phyloP scores from a whole-genome alignment of 139 green algal genomes.

The Raphidocelis subcapitata region DNA sequence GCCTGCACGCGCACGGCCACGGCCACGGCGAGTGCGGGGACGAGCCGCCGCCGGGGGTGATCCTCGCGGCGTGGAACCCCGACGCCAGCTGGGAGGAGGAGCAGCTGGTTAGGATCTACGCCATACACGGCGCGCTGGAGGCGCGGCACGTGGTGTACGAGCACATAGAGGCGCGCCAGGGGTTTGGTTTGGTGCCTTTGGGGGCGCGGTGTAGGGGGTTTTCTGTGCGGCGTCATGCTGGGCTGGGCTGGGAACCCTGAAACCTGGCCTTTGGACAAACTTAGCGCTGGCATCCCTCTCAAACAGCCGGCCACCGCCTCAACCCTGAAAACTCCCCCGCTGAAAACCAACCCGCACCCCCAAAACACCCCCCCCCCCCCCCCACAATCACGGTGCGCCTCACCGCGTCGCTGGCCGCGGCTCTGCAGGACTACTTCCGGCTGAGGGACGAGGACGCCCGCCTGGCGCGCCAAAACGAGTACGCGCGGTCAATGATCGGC shows the following conservation, averaged over 20 bases:
- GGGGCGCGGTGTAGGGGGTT: not conserved
- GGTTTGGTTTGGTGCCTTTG: not conserved
- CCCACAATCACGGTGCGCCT: slow-evolving; percentile 52
- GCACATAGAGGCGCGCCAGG: slow-evolving; percentile 51
- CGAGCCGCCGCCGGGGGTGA: slow-evolving; percentile 36
- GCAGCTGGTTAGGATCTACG: slow-evolving; percentile 47
- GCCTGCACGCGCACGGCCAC: not conserved
- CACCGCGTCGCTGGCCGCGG: slow-evolving; percentile 44
- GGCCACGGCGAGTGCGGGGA: not conserved
- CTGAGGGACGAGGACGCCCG: slow-evolving; percentile 8
- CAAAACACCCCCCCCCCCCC: not conserved
- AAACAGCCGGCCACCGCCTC: not conserved
- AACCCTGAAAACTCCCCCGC: not conserved
- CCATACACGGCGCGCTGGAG: slow-evolving; percentile 34
- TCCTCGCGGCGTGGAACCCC: slow-evolving; percentile 66
- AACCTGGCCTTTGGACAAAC: no score
- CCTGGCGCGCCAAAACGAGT: not conserved
- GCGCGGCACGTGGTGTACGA: slow-evolving; percentile 54
- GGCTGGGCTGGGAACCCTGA: no score
- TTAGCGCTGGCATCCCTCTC: no score
- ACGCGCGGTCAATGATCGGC: not conserved
- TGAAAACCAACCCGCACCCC: not conserved
- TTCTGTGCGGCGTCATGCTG: not conserved
- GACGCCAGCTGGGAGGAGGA: slow-evolving; percentile 49
- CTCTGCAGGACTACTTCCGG: slow-evolving; percentile 58